Evolutionary conservation across 805 yeast genomes (phyloP).

Genomic region (Trichomonascus vanleenenianus): DNA sequence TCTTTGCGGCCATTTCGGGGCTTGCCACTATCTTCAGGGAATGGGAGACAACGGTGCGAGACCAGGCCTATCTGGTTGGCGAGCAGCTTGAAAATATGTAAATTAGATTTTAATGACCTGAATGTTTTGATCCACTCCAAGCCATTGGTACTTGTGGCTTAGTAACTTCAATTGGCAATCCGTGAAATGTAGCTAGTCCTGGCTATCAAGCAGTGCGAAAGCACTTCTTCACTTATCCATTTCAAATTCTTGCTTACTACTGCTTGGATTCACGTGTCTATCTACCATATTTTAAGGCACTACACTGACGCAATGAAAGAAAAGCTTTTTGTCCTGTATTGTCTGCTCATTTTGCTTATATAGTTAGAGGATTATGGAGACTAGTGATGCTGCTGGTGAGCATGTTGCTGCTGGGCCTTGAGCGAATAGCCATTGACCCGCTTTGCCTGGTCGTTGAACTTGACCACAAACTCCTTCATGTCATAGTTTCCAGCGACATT

Average conservation of each 20-base stretch:
- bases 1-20: conserved; percentile 1
- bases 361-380: conserved; percentile 2
- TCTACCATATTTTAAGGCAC: too few relatives aligned
- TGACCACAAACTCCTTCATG: conserved; percentile 12
- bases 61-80: conserved; percentile 28
- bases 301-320: too few relatives aligned
- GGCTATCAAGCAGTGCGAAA: too few relatives aligned
- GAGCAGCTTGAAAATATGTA: conserved; percentile 27
- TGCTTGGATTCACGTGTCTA: too few relatives aligned
- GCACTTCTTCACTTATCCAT: too few relatives aligned
- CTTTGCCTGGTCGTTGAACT: conserved; percentile 13
- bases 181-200: too few relatives aligned
- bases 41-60: conserved; percentile 22
- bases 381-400: conserved; percentile 1
- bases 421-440: conserved; percentile 1
- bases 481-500: conserved; percentile 17
- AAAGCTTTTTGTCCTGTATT: too few relatives aligned
- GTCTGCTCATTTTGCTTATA: conserved; percentile 6
- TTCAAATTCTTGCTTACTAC: too few relatives aligned
- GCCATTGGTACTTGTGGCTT: too few relatives aligned
- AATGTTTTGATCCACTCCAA: too few relatives aligned
- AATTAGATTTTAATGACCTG: neutral
- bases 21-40: neutral
- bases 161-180: too few relatives aligned
- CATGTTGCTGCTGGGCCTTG: conserved; percentile 1